phyloP scores from a whole-genome alignment of 495 filamentous ascomycete genomes.

The Annulohypoxylon bovei region DNA sequence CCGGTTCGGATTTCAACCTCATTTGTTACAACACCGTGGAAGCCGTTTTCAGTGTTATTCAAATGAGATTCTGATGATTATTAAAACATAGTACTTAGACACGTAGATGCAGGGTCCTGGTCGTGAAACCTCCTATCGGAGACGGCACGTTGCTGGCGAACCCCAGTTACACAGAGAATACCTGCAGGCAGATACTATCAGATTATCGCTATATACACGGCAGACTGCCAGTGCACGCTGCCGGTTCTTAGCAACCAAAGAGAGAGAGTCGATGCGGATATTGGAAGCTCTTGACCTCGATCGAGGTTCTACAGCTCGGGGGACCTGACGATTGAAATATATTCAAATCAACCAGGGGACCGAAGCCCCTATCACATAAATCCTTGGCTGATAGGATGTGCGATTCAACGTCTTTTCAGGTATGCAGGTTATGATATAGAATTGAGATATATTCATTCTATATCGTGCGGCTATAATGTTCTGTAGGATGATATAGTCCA shows the following conservation, averaged over 20 bases:
- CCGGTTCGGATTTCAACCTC: not conserved
- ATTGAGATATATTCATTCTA: not conserved
- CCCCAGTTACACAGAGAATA: not conserved
- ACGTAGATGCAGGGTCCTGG: not conserved
- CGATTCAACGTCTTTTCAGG: not conserved
- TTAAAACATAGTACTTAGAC: conserved; percentile 1
- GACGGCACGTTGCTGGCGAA: conserved; percentile 6
- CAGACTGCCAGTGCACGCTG: conserved; percentile 5
- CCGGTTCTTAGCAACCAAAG: conserved; percentile 8
- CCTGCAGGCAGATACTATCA: not conserved
- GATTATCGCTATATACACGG: conserved; percentile 18
- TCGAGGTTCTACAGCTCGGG: conserved; percentile 30
- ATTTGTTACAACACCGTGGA: not conserved
- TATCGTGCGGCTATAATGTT: not conserved
- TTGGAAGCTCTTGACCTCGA: conserved; percentile 3
- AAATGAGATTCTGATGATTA: too few species aligned
- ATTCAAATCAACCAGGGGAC: not conserved
- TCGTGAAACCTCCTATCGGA: conserved; percentile 19
- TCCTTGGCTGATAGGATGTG: not conserved
- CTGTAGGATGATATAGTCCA: not conserved
- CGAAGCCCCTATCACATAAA: not conserved
- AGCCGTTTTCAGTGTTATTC: not conserved
- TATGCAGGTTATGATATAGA: not conserved
- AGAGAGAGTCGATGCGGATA: conserved; percentile 20
- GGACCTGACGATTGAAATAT: not conserved